Percentiles rank a stretch among this genome's conserved stretches.
Conservation (phyloP, 352 stramenopile genomes). For the Globisporangium parvum region DNA sequence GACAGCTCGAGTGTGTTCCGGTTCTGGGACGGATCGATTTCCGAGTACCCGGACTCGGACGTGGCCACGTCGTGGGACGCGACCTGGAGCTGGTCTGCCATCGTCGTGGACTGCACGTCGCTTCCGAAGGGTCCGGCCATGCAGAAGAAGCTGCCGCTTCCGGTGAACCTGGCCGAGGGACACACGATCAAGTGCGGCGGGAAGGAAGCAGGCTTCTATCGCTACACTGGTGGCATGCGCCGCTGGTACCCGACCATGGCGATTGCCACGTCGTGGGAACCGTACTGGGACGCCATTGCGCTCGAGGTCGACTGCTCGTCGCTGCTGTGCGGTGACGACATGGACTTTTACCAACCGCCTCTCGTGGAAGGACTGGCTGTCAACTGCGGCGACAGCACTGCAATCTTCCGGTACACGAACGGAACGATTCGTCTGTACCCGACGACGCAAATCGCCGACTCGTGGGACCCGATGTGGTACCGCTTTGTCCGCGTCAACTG, state of each 20-base stretch:
- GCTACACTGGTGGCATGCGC: conserved; percentile 14
- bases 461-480: conserved; percentile 21
- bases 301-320: conserved; percentile 19
- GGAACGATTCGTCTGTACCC: conserved; percentile 16
- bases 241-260: conserved; percentile 18
- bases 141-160: conserved; percentile 15
- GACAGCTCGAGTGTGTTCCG: conserved; percentile 7
- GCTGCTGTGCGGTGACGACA: conserved; percentile 16
- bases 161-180: conserved; percentile 13
- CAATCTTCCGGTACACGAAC: conserved; percentile 10
- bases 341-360: conserved; percentile 12
- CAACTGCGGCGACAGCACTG: background rate
- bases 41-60: conserved; percentile 8
- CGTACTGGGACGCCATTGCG: conserved; percentile 3
- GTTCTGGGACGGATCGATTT: conserved; percentile 5
- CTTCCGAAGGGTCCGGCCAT: conserved; percentile 16
- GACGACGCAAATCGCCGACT: conserved; percentile 11
- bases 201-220: conserved; percentile 9
- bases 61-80: conserved; percentile 22
- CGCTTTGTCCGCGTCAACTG: conserved; percentile 13
- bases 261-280: conserved; percentile 27
- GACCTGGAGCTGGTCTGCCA: conserved; percentile 4
- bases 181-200: conserved; percentile 23
- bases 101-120: conserved; percentile 16
- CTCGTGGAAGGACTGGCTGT: conserved; percentile 8